Base-by-base conservation (phyloP, 1,284 basidiomycete species). In the Rhizoctonia solani region DNA sequence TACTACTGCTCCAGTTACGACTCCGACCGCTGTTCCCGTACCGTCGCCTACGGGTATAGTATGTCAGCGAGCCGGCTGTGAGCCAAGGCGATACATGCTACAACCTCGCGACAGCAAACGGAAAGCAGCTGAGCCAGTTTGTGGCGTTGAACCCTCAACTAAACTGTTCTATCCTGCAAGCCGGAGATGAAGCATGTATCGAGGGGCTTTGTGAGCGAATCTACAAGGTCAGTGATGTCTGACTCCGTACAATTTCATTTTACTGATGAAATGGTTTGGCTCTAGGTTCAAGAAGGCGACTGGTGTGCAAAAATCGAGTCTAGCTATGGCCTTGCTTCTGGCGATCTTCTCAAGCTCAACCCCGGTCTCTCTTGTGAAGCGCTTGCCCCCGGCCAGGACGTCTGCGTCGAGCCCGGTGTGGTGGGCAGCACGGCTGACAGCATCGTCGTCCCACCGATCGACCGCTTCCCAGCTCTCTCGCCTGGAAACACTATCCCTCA, bases 301-400 rank as follows among this genome's bases (percentile, higher is more conserved):
- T 63, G 59, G 59, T 63, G 59, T 30, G 44, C 59, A 11, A 50
- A 63, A 27, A 63, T 63, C 44, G 59, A 63, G 23, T 21, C 27
- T 4, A 47, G 52, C n/a, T 39, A 9, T 9, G 4, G 16, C 9
- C 44, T 63, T 23, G 11, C 59, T 3, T 2, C 6, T 21, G 41
- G 41, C n/a, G 29, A 63, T 27, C 59, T 63, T 25, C 8, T 25
- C 2, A n/a, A 3, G 4, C 19, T 63, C 23, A 63, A 63, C 47
- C 59, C 59, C 27, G 59, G 59, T 1, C 11, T 63, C 1, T 47
- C 42, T 2, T 63, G 59, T 47, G 25, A 50, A 23, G 19, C 46
- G 2, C 47, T 63, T 3, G 59, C 59, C 19, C 27, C 59, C 4
- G 8, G 23, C 5, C 23, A 32, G 2, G 41, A 41, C 16, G 8